Base-by-base conservation (phyloP, 768 basidiomycete genomes). In the Chalciporus piperatus region DNA sequence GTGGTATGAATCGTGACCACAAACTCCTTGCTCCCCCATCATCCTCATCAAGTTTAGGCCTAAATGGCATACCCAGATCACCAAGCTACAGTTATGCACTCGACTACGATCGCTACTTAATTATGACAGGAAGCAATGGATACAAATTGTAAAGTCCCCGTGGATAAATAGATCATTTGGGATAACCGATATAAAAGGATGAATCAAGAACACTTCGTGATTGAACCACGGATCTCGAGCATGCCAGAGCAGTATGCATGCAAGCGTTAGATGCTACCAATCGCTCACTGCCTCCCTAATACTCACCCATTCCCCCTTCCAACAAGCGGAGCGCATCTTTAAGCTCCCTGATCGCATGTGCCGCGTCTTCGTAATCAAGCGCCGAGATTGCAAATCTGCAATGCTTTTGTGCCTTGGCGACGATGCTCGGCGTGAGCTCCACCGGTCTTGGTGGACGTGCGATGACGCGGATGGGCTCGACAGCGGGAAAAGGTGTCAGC, bases 281-380 rank as follows among this genome's bases (percentile, higher is more conserved):
- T 16, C 35, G 16, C 14, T 16, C 2, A 37, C 5, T n/a, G n/a
- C 35, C 11, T 37, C 35, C 14, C 27, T 22, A 23, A 27, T 6
- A 7, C 8, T 12, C 33, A 19, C 60, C 50, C 57, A 55, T 41
- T 70, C 62, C 81, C 4, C 74, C 84, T 20, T 83, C 87, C 19
- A 92, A 72, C 30, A 81, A 68, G 28, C 74, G 76, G 55, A 99
- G 70, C 13, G 96, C 96, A 32, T 80, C 75, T 57, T 80, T 76
- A 58, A 99, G 70, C 70, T 99, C 93, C 65, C 80, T 85, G 63
- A 81, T 78, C 16, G 96, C 96, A 60, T 90, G 89, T 56, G 89
- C 87, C 10, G 77, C 76, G 68, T 99, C 96, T 65, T 98, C 96
- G 66, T 95, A 98, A 64, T 98, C 93, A 48, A 99, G 74, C n/a